Evolutionary conservation across 495 filamentous ascomycete species (phyloP), one percentile per base, ranked within the genome.

Genomic region (Margaritispora aquatica): DNA sequence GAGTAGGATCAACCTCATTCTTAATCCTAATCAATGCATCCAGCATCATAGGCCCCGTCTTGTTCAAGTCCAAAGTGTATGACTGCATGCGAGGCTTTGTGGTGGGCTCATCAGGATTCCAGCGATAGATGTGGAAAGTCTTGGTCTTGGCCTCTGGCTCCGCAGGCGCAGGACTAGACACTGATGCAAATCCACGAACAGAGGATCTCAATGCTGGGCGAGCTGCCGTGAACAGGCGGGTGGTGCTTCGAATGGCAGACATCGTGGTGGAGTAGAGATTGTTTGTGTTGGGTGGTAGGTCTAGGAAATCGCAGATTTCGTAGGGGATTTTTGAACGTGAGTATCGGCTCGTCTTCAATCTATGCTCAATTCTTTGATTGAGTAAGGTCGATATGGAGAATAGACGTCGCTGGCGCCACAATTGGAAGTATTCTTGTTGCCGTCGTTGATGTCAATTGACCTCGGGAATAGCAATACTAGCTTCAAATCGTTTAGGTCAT

Each of bases 91-190:
- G 81, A 38, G 94, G 93, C 84, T 98, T 98, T 77, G 87, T 82
- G 70, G 82, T 81, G 26, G 94, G 94, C 60, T 82, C 77, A 71
- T 97, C 94, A 41, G 94, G 94, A 71, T 95, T 95, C 94, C 94
- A 98, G 67, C 94, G 87, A 84, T 98, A 98, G 83, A 98, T 84
- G 74, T 97, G 88, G 84, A 98, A 98, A 58, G 89, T 90, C 84
- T 97, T 97, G 72, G 87, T 86, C 65, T 80, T 85, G 52, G 85
- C 71, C 21, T 80, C 69, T 51, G 79, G 73, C 79, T 57, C 70
- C 69, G 66, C 78, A 74, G 70, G 74, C 70, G 55, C 75, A 71
- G 50, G 52, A 17, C 49, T 46, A 0, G 26, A 51, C 5, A 64
- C 63, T 1, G 61, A 57, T 7, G 66, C 66, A 19, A 69, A 54